A percentile compares a stretch with the other conserved stretches of the same genome.
Evolutionary conservation across 768 basidiomycete genomes (phyloP).

Genomic region (Tephrocybe sp.): DNA sequence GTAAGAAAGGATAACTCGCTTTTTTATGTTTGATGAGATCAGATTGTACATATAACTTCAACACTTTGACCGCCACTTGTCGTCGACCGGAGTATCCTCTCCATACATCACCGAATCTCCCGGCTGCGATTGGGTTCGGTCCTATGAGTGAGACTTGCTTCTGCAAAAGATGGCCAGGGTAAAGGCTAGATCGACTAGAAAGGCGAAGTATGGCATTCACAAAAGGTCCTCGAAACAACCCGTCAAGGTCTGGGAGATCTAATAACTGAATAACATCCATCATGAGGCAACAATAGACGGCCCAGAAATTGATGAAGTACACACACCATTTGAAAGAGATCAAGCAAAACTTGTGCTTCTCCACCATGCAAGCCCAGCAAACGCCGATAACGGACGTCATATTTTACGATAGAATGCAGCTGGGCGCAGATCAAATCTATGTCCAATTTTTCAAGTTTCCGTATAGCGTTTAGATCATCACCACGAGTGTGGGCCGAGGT

Average conservation of each 20-base stretch:
- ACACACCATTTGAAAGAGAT: constrained; percentile 13
- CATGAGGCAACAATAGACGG: background rate
- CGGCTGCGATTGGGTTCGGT: constrained; percentile 18
- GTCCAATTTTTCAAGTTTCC: constrained; percentile 7
- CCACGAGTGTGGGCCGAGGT: too few species aligned
- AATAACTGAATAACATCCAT: constrained; percentile 1
- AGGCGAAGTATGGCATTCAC: constrained; percentile 19
- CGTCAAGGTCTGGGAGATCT: constrained; percentile 8
- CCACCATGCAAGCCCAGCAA: constrained; percentile 4
- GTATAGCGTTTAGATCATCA: background rate
- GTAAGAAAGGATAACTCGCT: constrained; percentile 10
- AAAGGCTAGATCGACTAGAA: constrained; percentile 26
- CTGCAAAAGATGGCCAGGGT: constrained; percentile 24
- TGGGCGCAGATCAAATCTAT: constrained; percentile 9
- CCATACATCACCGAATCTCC: constrained; percentile 31
- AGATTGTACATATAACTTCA: constrained; percentile 19
- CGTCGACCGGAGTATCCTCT: constrained; percentile 24
- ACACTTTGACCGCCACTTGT: constrained; percentile 30
- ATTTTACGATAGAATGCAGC: constrained; percentile 5
- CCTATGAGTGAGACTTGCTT: constrained; percentile 10
- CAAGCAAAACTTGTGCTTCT: constrained; percentile 11
- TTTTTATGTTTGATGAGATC: constrained; percentile 21
- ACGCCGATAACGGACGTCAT: background rate
- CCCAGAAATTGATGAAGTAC: background rate
- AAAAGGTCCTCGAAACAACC: constrained; percentile 10